Percentiles rank a stretch among this genome's conserved stretches.
These are phyloP conservation scores for Fusarium sp. DNA, from an alignment of 2,329 filamentous ascomycete species.

Conservation along the genomic window DNA sequence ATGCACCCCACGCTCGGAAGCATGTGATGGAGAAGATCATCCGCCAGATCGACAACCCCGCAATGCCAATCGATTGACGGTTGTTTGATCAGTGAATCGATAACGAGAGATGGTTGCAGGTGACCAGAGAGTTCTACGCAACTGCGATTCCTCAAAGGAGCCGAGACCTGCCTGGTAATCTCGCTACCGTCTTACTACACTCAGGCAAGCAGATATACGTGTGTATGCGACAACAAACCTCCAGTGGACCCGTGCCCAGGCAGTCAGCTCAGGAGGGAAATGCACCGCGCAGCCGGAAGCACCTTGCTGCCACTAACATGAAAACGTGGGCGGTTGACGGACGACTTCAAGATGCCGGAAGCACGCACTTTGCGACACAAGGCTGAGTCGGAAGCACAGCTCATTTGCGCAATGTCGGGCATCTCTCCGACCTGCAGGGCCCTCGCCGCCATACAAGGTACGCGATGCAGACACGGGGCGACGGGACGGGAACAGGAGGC, in stretches of 20 bases:
- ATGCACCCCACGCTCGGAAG: conserved; percentile 39
- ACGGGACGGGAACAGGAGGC: conserved; percentile 19
- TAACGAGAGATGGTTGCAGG: background rate
- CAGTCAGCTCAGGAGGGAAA: background rate
- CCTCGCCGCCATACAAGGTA: conserved; percentile 13
- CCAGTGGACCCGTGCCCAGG: conserved; percentile 3
- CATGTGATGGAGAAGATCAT: conserved; percentile 34
- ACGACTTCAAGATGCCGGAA: conserved; percentile 2
- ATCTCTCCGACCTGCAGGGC: conserved; percentile 4
- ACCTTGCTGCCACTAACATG: background rate
- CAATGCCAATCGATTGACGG: conserved; percentile 26
- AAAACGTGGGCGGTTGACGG: conserved; percentile 6
- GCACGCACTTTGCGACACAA: conserved; percentile 1
- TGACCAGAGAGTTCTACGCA: background rate
- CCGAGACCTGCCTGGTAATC: background rate
- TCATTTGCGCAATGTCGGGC: conserved; percentile 5
- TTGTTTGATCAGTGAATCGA: conserved; percentile 1
- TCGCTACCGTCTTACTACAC: background rate
- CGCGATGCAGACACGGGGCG: conserved; percentile 25
- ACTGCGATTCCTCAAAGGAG: background rate
- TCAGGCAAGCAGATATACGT: background rate
- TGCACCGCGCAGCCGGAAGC: background rate
- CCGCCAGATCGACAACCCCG: conserved; percentile 44
- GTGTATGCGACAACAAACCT: conserved; percentile 3
- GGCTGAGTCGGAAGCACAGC: conserved; percentile 17